Base-by-base conservation (phyloP, 805 yeast genomes). In the Candida xiaguanensis region DNA sequence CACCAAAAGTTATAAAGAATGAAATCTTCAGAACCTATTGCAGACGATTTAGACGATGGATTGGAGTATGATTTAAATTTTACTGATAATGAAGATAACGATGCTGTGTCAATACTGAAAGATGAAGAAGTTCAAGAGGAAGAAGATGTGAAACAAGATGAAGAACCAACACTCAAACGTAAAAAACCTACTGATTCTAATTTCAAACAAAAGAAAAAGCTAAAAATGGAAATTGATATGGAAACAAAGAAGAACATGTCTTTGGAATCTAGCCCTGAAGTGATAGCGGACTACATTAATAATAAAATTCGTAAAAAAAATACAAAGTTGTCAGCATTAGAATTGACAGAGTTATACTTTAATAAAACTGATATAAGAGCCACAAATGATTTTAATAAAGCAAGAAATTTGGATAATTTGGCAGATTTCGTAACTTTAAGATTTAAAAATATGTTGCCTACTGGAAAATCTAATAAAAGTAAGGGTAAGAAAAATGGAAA, bases 11-110 rank as follows among this genome's bases (percentile, higher is more conserved):
- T 14, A 29, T 16, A 14, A 8, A 34, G 2, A 24, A 34, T 34
- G 38, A 6, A 25, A 12, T 4, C 29, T 3, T 6, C 8, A 35
- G 38, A 16, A 8, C 37, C 38, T 13, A 15, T 13, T 36, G 84
- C 74, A 12, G 95, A 88, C 58, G 95, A 83, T 44, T 66, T 87
- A 42, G 90, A 85, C 37, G 95, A 86, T 55, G 91, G 88, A 2
- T 64, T 87, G 36, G 83, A 72, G 3, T 85, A 84, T 53, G 72
- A 68, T 4, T 66, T 75, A 17, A 76, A 73, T 28, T 49, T 62
- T 20, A 55, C 55, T 3, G 72, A 53, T 13, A 65, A 62, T 13
- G 54, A 46, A 30, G 67, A 28, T 8, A 14, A 8, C 6, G 31
- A 59, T 22, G 57, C 58, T 9, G 63, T 49, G 9, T 59, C 52